These are phyloP conservation scores for Termitomyces sp. DNA, from an alignment of 768 basidiomycete genomes.

Conservation along the genomic window DNA sequence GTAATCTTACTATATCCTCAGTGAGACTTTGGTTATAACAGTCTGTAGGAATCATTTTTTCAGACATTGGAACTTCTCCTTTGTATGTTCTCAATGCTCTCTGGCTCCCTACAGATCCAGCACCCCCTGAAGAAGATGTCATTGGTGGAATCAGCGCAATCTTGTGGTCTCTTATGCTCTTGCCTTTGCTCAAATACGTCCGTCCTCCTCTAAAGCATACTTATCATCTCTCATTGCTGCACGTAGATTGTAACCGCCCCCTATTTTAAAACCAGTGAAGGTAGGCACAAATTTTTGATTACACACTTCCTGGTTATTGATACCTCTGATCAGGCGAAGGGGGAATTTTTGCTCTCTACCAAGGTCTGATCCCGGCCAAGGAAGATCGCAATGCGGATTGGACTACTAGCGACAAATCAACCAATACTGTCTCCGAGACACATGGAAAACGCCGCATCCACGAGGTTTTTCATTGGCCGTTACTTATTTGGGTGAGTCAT, in stretches of 20 bases:
- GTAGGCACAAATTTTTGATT: conserved; percentile 19
- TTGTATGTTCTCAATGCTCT: conserved; percentile 64
- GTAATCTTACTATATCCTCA: background rate
- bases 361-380: conserved; percentile 48
- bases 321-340: conserved; percentile 51
- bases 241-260: conserved; percentile 38
- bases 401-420: conserved; percentile 42
- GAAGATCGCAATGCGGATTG: conserved; percentile 45
- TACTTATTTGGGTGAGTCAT: conserved; percentile 48
- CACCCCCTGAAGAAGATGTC: conserved; percentile 53
- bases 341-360: conserved; percentile 60
- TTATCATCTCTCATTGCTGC: background rate
- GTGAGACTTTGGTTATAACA: background rate
- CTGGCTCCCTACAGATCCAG: conserved; percentile 43
- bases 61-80: conserved; percentile 54
- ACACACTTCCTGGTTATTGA: background rate
- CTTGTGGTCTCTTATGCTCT: conserved; percentile 56
- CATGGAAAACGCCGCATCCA: conserved; percentile 19
- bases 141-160: conserved; percentile 62
- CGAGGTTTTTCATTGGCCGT: conserved; percentile 37
- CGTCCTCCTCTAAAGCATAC: conserved; percentile 8
- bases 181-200: conserved; percentile 64
- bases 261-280: conserved; percentile 46
- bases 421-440: conserved; percentile 8
- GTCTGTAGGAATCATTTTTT: conserved; percentile 41